These are phyloP conservation scores for Tolypocladium pustulatum DNA, from an alignment of 2,329 filamentous ascomycete species.

Conservation along the genomic window DNA sequence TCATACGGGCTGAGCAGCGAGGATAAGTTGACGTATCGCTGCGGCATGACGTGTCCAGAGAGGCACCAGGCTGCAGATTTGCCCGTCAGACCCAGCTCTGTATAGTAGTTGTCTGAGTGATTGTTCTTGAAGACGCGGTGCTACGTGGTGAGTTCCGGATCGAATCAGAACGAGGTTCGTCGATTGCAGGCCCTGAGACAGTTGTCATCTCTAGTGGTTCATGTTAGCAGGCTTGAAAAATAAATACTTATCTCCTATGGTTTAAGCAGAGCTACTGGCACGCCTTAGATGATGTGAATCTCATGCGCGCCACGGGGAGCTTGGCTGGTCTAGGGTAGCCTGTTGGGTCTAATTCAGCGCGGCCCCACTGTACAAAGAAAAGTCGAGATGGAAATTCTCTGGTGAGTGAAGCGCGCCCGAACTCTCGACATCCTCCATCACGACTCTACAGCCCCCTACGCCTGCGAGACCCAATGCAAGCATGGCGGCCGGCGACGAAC, in stretches of 20 bases:
- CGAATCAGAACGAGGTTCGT: not conserved
- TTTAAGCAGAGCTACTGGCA: not conserved
- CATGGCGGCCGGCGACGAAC: slow-evolving; percentile 21
- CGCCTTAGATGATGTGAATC: not conserved
- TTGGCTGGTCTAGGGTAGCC: not conserved
- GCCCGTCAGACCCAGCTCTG: not conserved
- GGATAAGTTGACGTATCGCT: not conserved
- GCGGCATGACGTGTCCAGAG: slow-evolving; percentile 2
- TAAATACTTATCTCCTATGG: not conserved
- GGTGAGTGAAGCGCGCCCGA: not conserved
- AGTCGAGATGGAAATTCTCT: not conserved
- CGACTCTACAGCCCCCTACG: not conserved
- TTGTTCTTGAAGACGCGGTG: not conserved
- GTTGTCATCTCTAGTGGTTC: not conserved
- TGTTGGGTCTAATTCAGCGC: not conserved
- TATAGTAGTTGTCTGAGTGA: too few species aligned
- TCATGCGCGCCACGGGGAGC: too few species aligned
- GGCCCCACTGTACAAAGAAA: not conserved
- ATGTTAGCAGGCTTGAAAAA: not conserved
- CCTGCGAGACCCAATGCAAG: slow-evolving; percentile 14
- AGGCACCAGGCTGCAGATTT: not conserved
- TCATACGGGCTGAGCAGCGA: not conserved
- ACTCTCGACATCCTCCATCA: not conserved
- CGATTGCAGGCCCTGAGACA: not conserved
- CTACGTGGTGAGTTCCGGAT: not conserved